These are phyloP conservation scores for Nitzschia inconspicua DNA, from an alignment of 108 stramenopile species.

Conservation along the genomic window DNA sequence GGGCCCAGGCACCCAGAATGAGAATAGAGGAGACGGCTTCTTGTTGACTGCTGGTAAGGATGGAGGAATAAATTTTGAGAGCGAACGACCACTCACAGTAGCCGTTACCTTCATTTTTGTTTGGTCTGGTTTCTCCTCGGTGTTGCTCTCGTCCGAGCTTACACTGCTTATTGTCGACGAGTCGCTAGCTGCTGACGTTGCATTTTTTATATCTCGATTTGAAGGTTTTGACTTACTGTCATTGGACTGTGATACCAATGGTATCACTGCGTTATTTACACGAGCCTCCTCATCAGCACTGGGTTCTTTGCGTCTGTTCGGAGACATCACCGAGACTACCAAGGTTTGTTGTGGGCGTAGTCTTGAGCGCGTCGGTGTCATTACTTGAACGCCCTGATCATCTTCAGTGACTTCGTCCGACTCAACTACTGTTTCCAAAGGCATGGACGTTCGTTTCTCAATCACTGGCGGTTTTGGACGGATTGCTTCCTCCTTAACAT, in stretches of 20 bases:
- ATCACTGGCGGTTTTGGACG: conserved; percentile 26
- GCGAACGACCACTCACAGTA: conserved; percentile 53
- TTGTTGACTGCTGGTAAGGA: conserved; percentile 56
- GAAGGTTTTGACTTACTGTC: too few relatives aligned
- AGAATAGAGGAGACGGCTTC: conserved; percentile 59
- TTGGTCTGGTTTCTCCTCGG: background rate
- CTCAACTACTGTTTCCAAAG: conserved; percentile 77
- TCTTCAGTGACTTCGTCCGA: conserved; percentile 39
- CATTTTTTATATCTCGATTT: background rate
- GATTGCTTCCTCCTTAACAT: conserved; percentile 40
- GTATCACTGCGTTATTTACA: too few relatives aligned
- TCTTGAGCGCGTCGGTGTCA: too few relatives aligned
- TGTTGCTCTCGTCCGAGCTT: conserved; percentile 12
- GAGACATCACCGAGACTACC: too few relatives aligned
- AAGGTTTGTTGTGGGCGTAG: too few relatives aligned
- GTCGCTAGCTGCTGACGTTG: background rate
- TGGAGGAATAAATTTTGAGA: conserved; percentile 71
- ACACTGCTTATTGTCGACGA: conserved; percentile 11
- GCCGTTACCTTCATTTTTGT: conserved; percentile 22
- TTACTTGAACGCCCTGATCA: conserved; percentile 7
- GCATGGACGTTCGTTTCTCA: conserved; percentile 20
- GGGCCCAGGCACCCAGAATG: conserved; percentile 46
- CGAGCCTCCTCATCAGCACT: too few relatives aligned
- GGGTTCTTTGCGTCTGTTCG: too few relatives aligned
- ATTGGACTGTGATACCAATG: too few relatives aligned